Evolutionary conservation across 2,329 filamentous ascomycete genomes (phyloP).

Genomic region (Fusarium hostae): DNA sequence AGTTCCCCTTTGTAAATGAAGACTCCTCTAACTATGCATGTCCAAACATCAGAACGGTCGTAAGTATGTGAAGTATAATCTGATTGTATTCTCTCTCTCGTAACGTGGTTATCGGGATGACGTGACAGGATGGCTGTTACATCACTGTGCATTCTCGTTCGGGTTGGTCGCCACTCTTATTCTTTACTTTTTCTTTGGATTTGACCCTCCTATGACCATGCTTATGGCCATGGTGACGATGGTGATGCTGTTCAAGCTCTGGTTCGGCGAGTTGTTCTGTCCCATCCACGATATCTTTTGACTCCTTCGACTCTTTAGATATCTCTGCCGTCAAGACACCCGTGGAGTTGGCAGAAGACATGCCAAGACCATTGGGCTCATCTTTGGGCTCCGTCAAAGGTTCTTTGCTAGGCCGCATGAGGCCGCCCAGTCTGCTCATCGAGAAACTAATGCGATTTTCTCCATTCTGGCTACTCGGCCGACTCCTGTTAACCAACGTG

Average conservation of each 20-base stretch:
- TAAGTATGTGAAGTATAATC: background rate
- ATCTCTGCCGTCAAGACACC: constrained; percentile 42
- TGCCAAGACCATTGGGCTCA: constrained; percentile 43
- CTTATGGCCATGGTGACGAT: constrained; percentile 45
- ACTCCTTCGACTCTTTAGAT: constrained; percentile 33
- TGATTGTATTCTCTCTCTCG: background rate
- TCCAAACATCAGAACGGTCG: constrained; percentile 16
- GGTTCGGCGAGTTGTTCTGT: constrained; percentile 40
- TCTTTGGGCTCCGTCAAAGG: constrained; percentile 38
- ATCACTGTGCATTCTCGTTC: constrained; percentile 63
- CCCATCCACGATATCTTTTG: constrained; percentile 21
- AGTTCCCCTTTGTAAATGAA: constrained; percentile 10
- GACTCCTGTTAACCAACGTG: constrained; percentile 60
- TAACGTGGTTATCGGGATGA: background rate
- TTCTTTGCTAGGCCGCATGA: constrained; percentile 64
- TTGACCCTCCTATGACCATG: constrained; percentile 52
- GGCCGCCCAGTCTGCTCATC: constrained; percentile 65
- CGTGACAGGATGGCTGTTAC: constrained; percentile 45
- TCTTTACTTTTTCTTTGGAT: constrained; percentile 54
- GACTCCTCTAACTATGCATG: constrained; percentile 31
- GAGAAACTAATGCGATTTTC: constrained; percentile 68
- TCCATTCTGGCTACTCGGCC: constrained; percentile 67
- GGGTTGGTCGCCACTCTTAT: constrained; percentile 51
- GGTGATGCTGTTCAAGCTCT: constrained; percentile 35
- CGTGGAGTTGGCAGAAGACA: constrained; percentile 43